Conservation (phyloP, 768 basidiomycete genomes). For the Termitomyces sp. region DNA sequence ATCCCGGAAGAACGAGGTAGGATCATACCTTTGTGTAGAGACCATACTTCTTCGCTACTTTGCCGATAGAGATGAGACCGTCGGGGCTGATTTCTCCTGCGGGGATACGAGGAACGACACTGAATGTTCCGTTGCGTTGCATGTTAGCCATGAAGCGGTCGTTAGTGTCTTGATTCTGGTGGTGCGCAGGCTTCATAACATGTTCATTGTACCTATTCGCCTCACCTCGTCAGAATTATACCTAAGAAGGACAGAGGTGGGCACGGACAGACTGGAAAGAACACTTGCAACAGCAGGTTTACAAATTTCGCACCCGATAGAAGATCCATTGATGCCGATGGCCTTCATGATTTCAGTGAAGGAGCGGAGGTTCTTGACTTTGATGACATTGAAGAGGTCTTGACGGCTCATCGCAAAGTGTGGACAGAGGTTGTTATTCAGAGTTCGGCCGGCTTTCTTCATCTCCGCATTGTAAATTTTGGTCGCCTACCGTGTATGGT, state of each 20-base stretch:
- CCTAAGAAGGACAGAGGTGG: neutral
- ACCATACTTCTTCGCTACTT: slow-evolving; percentile 60
- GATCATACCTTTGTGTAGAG: slow-evolving; percentile 48
- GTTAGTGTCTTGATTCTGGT: slow-evolving; percentile 69
- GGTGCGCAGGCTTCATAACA: slow-evolving; percentile 56
- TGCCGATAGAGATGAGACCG: slow-evolving; percentile 56
- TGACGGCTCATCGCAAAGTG: slow-evolving; percentile 61
- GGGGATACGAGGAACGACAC: slow-evolving; percentile 65
- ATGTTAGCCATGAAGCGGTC: slow-evolving; percentile 69
- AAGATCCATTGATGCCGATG: slow-evolving; percentile 38
- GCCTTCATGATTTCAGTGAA: slow-evolving; percentile 48
- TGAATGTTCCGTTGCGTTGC: slow-evolving; percentile 66
- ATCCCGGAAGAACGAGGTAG: neutral
- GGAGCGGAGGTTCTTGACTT: slow-evolving; percentile 55
- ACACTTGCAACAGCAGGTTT: slow-evolving; percentile 61
- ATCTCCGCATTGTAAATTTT: slow-evolving; percentile 50
- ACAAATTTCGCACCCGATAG: slow-evolving; percentile 69
- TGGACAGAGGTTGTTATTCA: slow-evolving; percentile 56
- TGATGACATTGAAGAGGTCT: slow-evolving; percentile 63
- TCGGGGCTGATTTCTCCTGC: slow-evolving; percentile 70
- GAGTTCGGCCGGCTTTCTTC: slow-evolving; percentile 54
- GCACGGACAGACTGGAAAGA: slow-evolving; percentile 29
- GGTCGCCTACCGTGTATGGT: slow-evolving; percentile 5
- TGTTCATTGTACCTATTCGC: slow-evolving; percentile 50
- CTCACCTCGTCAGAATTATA: neutral